Percentiles rank a stretch among this genome's conserved stretches.
phyloP scores from a whole-genome alignment of 2,329 filamentous ascomycete species.

The Penicillium nordicum region DNA sequence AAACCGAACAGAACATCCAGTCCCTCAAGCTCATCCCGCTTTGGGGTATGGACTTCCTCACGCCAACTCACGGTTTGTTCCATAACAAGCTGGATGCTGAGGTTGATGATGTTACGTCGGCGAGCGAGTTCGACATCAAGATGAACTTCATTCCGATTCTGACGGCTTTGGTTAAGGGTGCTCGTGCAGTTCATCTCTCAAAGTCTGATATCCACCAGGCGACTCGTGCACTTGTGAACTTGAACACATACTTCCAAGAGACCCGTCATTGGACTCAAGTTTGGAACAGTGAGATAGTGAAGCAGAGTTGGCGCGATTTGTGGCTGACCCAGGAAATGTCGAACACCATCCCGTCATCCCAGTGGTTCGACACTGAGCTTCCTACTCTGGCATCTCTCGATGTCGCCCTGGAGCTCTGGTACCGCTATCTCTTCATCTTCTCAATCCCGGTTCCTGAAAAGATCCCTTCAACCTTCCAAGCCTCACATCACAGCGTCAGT shows the following conservation, averaged over 20 bases:
- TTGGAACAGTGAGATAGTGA: conserved; percentile 47
- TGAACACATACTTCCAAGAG: conserved; percentile 51
- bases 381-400: conserved; percentile 39
- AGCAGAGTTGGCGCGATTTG: conserved; percentile 46
- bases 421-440: conserved; percentile 53
- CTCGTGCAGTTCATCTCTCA: conserved; percentile 46
- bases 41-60: conserved; percentile 54
- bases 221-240: conserved; percentile 48
- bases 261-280: conserved; percentile 49
- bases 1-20: conserved; percentile 55
- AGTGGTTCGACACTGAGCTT: conserved; percentile 41
- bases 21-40: conserved; percentile 54
- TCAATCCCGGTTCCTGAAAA: conserved; percentile 56
- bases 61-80: conserved; percentile 53
- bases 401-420: conserved; percentile 40
- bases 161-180: conserved; percentile 49
- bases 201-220: conserved; percentile 45
- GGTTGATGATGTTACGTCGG: conserved; percentile 48
- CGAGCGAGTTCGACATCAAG: conserved; percentile 48
- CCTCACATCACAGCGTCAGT: conserved; percentile 60
- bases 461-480: conserved; percentile 60
- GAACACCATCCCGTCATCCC: conserved; percentile 33
- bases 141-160: conserved; percentile 54
- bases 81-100: conserved; percentile 53
- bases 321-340: conserved; percentile 48